Base-by-base conservation (phyloP, 495 filamentous ascomycete species). In the Aspergillus wentii region DNA sequence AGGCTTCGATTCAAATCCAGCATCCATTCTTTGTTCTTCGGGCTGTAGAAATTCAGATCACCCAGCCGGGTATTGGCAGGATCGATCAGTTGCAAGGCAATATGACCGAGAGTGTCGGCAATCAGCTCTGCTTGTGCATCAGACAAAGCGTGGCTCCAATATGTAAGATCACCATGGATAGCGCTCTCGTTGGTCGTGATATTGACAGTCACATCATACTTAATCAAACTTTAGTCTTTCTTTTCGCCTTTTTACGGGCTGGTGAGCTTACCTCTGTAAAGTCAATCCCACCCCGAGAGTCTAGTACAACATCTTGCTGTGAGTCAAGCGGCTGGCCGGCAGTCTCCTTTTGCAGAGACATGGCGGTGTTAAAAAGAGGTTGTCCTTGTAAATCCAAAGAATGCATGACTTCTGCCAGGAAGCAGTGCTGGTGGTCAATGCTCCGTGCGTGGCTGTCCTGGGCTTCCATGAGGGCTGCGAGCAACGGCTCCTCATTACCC, bases 161-260 rank as follows among this genome's bases (percentile, higher is more conserved):
- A 52, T 10, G 46, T 57, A 16, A 57, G 39, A 7, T 45, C 34
- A 10, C 52, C 41, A 7, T 41, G 34, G 11, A 46, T 32, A 3
- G 29, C 26, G 3, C 20, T 17, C n/a, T 27, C 33, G 9, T 52
- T 46, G 21, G 75, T 60, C 28, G 75, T 71, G 33, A 73, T 71
- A 19, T 74, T 72, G 25, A 69, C 66, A 19, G 72, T 66, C n/a
- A 72, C 51, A 17, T 68, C 64, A 48, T 76, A 78, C 27, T 71
- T n/a, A n/a, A n/a, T n/a, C n/a, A n/a, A n/a, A n/a, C n/a, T n/a
- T n/a, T n/a, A n/a, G n/a, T n/a, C n/a, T n/a, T n/a, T n/a, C n/a
- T n/a, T n/a, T n/a, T n/a, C n/a, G n/a, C n/a, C n/a, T n/a, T n/a
- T n/a, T n/a, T n/a, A n/a, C n/a, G n/a, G n/a, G 13, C 4, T 27